Base-by-base conservation (phyloP, 148 eudicot genomes). In the Heliamphora exappendiculata region DNA sequence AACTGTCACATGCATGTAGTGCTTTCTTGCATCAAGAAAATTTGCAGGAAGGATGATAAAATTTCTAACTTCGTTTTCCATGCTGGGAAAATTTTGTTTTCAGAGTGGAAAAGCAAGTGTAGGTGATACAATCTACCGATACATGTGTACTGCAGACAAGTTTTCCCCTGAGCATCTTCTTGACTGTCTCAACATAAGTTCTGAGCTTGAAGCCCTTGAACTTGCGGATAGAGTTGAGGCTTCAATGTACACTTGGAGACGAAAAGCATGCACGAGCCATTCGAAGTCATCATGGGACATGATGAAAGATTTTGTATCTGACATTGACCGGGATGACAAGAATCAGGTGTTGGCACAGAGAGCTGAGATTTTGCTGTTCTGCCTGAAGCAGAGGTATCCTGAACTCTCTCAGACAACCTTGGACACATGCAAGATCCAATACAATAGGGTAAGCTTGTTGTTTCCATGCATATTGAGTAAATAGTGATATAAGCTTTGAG, bases 181-280 rank as follows among this genome's bases (percentile, higher is more conserved):
- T 1, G 85, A 91, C 83, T 76, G 81, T 65, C 82, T 89, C 37
- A 91, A 87, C 75, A 81, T 93, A 67, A 87, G 79, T 55, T 92
- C 99, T 0, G 96, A 91, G 82, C 99, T 87, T 44, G 97, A 95
- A 84, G 97, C 99, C 5, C 89, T 92, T 4, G 94, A 91, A 86
- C 88, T 95, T 3, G 99, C 99, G 14, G 99, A 93, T 80, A 87
- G 87, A 70, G 89, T 95, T 14, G 97, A 95, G 82, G 96, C 94
- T 0, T 91, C 94, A 0, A 78, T 92, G 87, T 86, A 92, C 74
- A 91, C 91, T 39, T 92, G 99, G 97, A 89, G 96, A 72, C 87
- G 87, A 8, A 95, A 95, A 81, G 82, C 93, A 0, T 87, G 91
- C 63, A 77, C 82, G 76, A 73, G 86, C 69, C 88, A 87, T 67